These are phyloP conservation scores for Leucaena leucocephala DNA, from an alignment of 306 rosid genomes.

Conservation along the genomic window DNA sequence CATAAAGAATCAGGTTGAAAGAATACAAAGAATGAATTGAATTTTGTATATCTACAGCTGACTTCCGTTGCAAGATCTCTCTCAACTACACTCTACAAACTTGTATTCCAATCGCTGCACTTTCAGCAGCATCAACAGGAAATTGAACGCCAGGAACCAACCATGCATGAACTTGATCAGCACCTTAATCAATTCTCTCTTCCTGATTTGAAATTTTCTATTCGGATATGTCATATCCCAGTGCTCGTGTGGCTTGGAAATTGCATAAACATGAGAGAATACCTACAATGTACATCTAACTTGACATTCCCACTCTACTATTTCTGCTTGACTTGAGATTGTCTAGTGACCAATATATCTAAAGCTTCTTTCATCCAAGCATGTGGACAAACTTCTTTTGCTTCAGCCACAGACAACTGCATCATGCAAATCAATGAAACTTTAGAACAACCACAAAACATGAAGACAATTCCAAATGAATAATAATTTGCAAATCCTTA, in stretches of 20 bases:
- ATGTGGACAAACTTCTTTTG: slow-evolving; percentile 80
- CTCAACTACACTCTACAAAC: slow-evolving; percentile 38
- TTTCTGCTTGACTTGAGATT: slow-evolving; percentile 31
- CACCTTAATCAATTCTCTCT: background rate
- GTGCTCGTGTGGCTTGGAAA: slow-evolving; percentile 32
- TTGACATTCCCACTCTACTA: slow-evolving; percentile 23
- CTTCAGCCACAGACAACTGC: slow-evolving; percentile 75
- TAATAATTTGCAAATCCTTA: background rate
- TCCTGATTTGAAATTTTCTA: slow-evolving; percentile 25
- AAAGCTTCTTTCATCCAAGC: slow-evolving; percentile 94
- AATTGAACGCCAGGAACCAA: slow-evolving; percentile 16
- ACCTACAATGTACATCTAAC: slow-evolving; percentile 38
- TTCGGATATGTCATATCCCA: slow-evolving; percentile 16
- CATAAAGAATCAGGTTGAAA: slow-evolving; percentile 34
- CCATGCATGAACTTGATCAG: background rate
- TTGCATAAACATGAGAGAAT: slow-evolving; percentile 31
- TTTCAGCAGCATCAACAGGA: slow-evolving; percentile 11
- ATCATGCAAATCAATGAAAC: slow-evolving; percentile 36
- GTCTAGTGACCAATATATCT: slow-evolving; percentile 57
- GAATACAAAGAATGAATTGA: slow-evolving; percentile 56
- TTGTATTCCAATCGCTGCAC: slow-evolving; percentile 3
- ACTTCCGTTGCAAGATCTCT: slow-evolving; percentile 41
- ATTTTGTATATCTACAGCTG: slow-evolving; percentile 42
- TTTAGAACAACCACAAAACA: slow-evolving; percentile 40
- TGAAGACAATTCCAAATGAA: background rate